Conservation (phyloP, 2,329 filamentous ascomycete genomes). For the Whalleya microplaca region DNA sequence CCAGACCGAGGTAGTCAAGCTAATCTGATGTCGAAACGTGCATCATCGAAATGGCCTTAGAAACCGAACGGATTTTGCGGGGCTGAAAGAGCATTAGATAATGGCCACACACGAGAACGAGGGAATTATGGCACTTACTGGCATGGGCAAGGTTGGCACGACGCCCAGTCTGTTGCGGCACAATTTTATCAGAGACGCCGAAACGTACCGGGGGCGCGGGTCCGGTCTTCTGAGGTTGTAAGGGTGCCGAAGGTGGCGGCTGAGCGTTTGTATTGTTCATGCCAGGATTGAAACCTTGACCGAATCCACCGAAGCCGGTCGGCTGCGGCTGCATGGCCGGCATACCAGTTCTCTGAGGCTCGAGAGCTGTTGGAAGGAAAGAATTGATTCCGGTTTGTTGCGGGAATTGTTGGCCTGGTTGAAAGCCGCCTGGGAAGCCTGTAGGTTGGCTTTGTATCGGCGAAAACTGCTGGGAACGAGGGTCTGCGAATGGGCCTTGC, state of each 20-base stretch:
- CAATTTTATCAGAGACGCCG: constrained; percentile 80
- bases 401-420: constrained; percentile 40
- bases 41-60: constrained; percentile 18
- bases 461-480: constrained; percentile 46
- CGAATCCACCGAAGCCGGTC: constrained; percentile 53
- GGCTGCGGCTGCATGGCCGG: constrained; percentile 44
- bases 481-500: constrained; percentile 47
- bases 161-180: constrained; percentile 84
- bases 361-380: constrained; percentile 61
- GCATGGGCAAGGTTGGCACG: constrained; percentile 91
- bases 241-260: constrained; percentile 60
- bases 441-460: constrained; percentile 66
- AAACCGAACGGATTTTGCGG: constrained; percentile 60
- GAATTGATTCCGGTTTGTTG: constrained; percentile 61
- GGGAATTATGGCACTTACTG: constrained; percentile 70
- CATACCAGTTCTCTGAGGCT: constrained; percentile 63
- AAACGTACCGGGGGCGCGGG: constrained; percentile 89
- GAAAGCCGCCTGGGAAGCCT: constrained; percentile 55
- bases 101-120: constrained; percentile 8
- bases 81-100: constrained; percentile 40
- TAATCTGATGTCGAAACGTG: not conserved
- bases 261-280: constrained; percentile 58
- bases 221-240: constrained; percentile 79
- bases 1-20: not conserved
- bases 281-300: constrained; percentile 49